phyloP scores from a whole-genome alignment of 768 basidiomycete species.

The Leccinellum albellum region DNA sequence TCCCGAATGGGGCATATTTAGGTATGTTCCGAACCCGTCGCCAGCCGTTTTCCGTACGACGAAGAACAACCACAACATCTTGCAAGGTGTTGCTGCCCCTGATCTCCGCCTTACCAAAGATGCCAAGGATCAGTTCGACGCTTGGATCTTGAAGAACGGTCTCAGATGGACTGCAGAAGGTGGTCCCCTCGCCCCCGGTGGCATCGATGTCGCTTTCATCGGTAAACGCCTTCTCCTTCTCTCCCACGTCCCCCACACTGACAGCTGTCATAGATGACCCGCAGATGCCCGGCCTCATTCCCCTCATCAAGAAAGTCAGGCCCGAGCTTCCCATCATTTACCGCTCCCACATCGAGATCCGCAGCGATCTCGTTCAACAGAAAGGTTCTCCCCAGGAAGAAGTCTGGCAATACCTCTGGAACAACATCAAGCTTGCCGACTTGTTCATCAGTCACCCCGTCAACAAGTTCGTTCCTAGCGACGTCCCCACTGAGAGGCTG shows the following conservation, averaged over 20 bases:
- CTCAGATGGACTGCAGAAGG: constrained; percentile 84
- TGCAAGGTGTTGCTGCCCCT: constrained; percentile 86
- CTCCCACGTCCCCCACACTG: constrained; percentile 4
- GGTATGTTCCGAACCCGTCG: constrained; percentile 87
- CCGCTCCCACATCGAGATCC: constrained; percentile 93
- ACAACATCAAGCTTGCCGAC: constrained; percentile 86
- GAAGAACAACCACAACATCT: constrained; percentile 93
- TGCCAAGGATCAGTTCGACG: constrained; percentile 75
- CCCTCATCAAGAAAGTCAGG: constrained; percentile 80
- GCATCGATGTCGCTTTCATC: constrained; percentile 86
- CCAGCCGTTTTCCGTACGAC: constrained; percentile 90
- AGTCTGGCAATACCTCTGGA: constrained; percentile 95
- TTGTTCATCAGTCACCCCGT: constrained; percentile 94
- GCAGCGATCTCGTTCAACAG: constrained; percentile 80
- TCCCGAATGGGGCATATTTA: constrained; percentile 30
- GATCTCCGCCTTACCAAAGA: constrained; percentile 74
- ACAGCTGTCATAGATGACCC: constrained; percentile 59
- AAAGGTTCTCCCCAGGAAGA: constrained; percentile 82
- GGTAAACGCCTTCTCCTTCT: constrained; percentile 40
- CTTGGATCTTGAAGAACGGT: constrained; percentile 89
- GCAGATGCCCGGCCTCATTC: constrained; percentile 94
- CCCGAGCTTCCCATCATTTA: constrained; percentile 89
- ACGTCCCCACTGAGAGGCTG: constrained; percentile 70
- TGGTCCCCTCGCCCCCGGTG: constrained; percentile 78
- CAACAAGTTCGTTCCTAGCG: constrained; percentile 87